Evolutionary conservation across 305 asterid species (phyloP).

Genomic region (Fraxinus floribunda): DNA sequence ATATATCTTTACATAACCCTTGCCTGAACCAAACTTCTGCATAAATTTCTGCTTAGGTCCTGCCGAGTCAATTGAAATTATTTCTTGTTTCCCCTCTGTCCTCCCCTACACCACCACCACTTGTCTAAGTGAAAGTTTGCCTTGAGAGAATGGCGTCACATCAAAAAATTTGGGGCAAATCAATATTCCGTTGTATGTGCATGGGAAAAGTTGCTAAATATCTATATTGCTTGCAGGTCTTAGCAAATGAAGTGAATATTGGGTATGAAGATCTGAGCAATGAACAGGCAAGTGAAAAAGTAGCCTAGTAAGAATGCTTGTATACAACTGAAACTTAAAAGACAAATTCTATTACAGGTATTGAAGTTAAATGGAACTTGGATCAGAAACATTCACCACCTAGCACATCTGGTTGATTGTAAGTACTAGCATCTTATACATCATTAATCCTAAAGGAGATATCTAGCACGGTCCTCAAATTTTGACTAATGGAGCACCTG

Average conservation of each 20-base stretch:
- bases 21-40: background rate
- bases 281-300: constrained; percentile 67
- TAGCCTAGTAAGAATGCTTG: background rate
- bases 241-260: constrained; percentile 90
- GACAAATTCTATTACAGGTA: constrained; percentile 54
- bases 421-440: constrained; percentile 34
- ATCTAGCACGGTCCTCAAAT: background rate
- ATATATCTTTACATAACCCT: background rate
- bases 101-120: background rate
- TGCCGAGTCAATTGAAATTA: background rate
- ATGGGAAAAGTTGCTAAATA: background rate
- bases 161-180: background rate
- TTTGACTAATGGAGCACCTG: background rate
- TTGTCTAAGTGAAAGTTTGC: background rate
- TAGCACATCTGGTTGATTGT: constrained; percentile 90
- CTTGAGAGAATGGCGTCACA: background rate
- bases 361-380: constrained; percentile 76
- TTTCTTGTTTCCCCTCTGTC: background rate
- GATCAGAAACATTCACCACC: constrained; percentile 88
- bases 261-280: constrained; percentile 97
- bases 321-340: background rate
- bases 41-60: background rate
- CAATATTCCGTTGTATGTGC: background rate
- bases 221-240: constrained; percentile 49
- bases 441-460: background rate